These are phyloP conservation scores for Hypoxylon sp. DNA, from an alignment of 2,329 filamentous ascomycete species.

Conservation along the genomic window DNA sequence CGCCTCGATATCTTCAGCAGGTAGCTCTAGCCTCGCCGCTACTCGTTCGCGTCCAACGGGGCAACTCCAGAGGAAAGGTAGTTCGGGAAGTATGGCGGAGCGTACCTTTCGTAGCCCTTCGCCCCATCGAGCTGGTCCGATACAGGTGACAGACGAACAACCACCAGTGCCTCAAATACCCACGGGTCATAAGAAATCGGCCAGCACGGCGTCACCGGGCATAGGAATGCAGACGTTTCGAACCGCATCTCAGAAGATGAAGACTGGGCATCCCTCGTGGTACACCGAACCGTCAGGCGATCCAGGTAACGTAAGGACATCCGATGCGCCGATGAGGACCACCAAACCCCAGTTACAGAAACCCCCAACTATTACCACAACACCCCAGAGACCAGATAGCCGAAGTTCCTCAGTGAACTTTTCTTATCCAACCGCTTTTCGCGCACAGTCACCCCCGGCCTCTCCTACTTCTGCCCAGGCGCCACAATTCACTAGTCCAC, in stretches of 20 bases:
- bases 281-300: slow-evolving; percentile 64
- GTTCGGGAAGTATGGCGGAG: slow-evolving; percentile 87
- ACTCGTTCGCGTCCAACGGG: slow-evolving; percentile 55
- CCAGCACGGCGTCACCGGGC: slow-evolving; percentile 59
- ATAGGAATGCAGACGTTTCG: slow-evolving; percentile 65
- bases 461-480: slow-evolving; percentile 49
- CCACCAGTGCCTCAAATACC: slow-evolving; percentile 86
- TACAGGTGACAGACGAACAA: slow-evolving; percentile 61
- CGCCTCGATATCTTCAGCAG: slow-evolving; percentile 77
- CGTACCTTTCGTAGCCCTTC: slow-evolving; percentile 88
- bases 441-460: slow-evolving; percentile 59
- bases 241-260: slow-evolving; percentile 68
- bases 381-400: slow-evolving; percentile 63
- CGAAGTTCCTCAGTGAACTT: slow-evolving; percentile 69
- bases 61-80: slow-evolving; percentile 74
- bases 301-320: slow-evolving; percentile 61
- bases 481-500: slow-evolving; percentile 40
- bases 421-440: slow-evolving; percentile 67
- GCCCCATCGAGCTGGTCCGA: slow-evolving; percentile 64
- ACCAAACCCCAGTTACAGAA: slow-evolving; percentile 55
- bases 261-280: slow-evolving; percentile 63
- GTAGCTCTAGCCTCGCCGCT: slow-evolving; percentile 61
- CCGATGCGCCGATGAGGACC: slow-evolving; percentile 60
- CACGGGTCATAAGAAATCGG: slow-evolving; percentile 51
- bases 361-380: slow-evolving; percentile 48